Evolutionary conservation across 2,329 filamentous ascomycete species (phyloP), one percentile per base, ranked within the genome.

Genomic region (Cercospora sp.): DNA sequence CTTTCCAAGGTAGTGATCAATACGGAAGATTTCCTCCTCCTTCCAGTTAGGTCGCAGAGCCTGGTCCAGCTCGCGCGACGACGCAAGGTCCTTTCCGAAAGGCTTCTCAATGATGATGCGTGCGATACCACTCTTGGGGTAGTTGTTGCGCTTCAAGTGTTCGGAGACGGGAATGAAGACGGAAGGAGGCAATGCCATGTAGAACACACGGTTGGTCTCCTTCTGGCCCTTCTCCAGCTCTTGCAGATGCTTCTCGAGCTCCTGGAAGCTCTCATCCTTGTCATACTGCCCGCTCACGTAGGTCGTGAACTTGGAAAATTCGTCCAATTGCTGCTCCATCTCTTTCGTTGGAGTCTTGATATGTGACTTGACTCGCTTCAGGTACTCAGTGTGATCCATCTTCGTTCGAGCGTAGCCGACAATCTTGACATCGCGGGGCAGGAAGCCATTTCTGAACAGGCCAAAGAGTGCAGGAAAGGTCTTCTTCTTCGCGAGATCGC

Each of bases 401-500:
- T 97, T 97, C 76, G 95, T 99, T 80, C 95, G 90, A 77, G 95
- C 95, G 92, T 99, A 99, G 85, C 95, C 95, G 77, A 99, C 89
- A 80, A 99, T 97, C 82, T 90, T 92, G 83, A 97, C 93, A 82
- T 96, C 93, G 83, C 97, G 97, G 76, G 84, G 95, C 62, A 99
- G 91, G 85, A 98, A 99, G 83, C 97, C 94, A 86, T 99, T 99
- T 80, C 95, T 93, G 85, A 94, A 97, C 78, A 99, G 89, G 75
- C 95, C 95, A 80, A 99, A 99, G 66, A 99, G 89, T 69, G 95
- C 95, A 73, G 95, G 95, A 84, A 97, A 99, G 57, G 95, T 99
- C 90, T 99, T 99, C 90, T 99, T 99, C 88, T 99, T 99, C 62
- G 95, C 95, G 74, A 99, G 85, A 86, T 99, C 95, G 78, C 95